phyloP scores from a whole-genome alignment of 192 early-diverging fungal genomes.

The Coemansia sp. region DNA sequence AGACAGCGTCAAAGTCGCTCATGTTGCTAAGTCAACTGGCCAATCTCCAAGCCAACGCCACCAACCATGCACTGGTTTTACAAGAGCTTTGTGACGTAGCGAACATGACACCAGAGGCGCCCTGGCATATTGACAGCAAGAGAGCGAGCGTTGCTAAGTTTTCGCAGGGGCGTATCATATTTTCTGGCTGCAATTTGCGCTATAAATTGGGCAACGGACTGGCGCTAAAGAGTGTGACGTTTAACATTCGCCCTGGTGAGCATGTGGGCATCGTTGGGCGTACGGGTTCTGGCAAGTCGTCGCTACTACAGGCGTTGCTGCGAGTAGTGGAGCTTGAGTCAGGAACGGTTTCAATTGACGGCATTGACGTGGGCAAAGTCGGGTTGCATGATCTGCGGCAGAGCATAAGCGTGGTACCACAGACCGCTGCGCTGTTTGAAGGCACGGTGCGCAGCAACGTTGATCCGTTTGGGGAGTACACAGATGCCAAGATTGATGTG shows the following conservation, averaged over 20 bases:
- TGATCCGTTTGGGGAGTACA: constrained; percentile 77
- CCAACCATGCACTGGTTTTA: constrained; percentile 15
- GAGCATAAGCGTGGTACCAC: constrained; percentile 80
- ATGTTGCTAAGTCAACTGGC: constrained; percentile 13
- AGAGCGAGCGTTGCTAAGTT: not conserved
- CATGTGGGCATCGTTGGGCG: constrained; percentile 60
- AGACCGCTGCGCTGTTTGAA: constrained; percentile 58
- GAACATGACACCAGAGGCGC: constrained; percentile 17
- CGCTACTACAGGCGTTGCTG: constrained; percentile 74
- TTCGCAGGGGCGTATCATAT: constrained; percentile 19
- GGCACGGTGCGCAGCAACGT: constrained; percentile 75
- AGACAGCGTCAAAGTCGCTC: constrained; percentile 11
- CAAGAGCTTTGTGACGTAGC: constrained; percentile 20
- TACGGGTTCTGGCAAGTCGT: constrained; percentile 79
- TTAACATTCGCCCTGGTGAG: constrained; percentile 47
- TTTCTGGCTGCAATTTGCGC: constrained; percentile 20
- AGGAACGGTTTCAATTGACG: constrained; percentile 75
- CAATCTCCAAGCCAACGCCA: not conserved
- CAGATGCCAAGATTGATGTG: constrained; percentile 70
- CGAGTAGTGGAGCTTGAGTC: constrained; percentile 74
- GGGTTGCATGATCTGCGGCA: constrained; percentile 75
- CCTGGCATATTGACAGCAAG: not conserved
- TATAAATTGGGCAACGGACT: constrained; percentile 15
- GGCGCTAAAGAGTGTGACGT: constrained; percentile 55
- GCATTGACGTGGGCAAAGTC: constrained; percentile 67